phyloP scores from a whole-genome alignment of 2,329 filamentous ascomycete genomes.

The Exophiala oligosperma region DNA sequence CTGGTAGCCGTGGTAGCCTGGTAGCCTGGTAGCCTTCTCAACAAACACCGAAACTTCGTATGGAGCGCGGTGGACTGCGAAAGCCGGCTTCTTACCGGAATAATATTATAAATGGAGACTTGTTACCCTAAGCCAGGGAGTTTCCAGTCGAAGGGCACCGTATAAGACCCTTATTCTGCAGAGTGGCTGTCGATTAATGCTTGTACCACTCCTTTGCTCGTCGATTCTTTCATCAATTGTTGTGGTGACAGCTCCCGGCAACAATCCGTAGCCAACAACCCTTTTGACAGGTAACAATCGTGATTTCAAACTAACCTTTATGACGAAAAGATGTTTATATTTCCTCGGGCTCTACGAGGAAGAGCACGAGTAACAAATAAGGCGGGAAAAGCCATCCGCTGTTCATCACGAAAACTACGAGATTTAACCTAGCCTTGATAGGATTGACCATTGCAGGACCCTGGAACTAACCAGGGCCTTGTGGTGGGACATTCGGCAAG shows the following conservation, averaged over 20 bases:
- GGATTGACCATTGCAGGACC: not conserved
- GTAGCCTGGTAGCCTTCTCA: not conserved
- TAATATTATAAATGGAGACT: not conserved
- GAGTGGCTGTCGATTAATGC: too few species aligned
- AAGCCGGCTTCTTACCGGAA: not conserved
- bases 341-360: not conserved
- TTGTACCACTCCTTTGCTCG: too few species aligned
- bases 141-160: too few species aligned
- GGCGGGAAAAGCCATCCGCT: not conserved
- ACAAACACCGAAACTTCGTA: not conserved
- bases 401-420: not conserved
- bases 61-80: not conserved
- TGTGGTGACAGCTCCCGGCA: too few species aligned
- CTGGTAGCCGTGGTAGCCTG: too few species aligned
- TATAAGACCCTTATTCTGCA: too few species aligned
- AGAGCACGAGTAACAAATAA: too few species aligned
- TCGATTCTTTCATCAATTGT: too few species aligned
- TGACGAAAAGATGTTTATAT: too few species aligned
- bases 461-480: not conserved
- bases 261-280: too few species aligned
- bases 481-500: not conserved
- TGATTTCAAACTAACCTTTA: too few species aligned
- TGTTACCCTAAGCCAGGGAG: not conserved
- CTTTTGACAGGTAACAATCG: too few species aligned
- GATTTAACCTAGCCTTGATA: not conserved